A percentile compares a stretch with the other conserved stretches of the same genome.
Evolutionary conservation across 148 eudicot species (phyloP).

Genomic region (Euryodendron excelsum): DNA sequence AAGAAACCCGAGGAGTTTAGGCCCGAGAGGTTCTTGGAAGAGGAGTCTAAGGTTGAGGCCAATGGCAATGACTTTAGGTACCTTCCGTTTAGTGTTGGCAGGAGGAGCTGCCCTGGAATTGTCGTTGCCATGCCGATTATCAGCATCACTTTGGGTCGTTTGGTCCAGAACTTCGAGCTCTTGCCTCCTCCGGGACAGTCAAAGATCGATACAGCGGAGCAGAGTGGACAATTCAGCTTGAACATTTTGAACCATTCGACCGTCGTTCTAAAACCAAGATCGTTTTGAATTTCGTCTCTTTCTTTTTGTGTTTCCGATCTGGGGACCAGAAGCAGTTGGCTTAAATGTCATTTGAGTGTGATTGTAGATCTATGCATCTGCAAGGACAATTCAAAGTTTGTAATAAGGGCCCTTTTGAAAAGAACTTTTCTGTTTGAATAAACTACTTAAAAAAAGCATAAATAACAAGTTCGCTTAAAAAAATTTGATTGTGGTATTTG

Average conservation of each 20-base stretch:
- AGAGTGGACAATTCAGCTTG: constrained; percentile 74
- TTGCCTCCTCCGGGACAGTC: constrained; percentile 76
- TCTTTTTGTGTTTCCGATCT: background rate
- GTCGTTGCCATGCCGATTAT: constrained; percentile 77
- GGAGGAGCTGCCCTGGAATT: constrained; percentile 91
- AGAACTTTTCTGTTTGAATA: too few species aligned
- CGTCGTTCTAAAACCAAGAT: constrained; percentile 61
- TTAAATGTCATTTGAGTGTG: background rate
- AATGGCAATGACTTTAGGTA: constrained; percentile 80
- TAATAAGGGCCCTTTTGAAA: too few species aligned
- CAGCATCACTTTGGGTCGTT: constrained; percentile 69
- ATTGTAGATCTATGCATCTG: background rate
- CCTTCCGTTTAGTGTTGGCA: constrained; percentile 76
- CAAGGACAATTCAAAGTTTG: background rate
- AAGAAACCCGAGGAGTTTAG: constrained; percentile 76
- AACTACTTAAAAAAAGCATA: too few species aligned
- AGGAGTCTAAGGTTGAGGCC: constrained; percentile 76
- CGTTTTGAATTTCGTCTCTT: constrained; percentile 10
- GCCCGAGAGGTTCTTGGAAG: constrained; percentile 87
- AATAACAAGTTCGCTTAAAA: too few species aligned
- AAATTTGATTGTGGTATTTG: too few species aligned
- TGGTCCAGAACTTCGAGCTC: constrained; percentile 80
- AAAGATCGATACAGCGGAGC: constrained; percentile 68
- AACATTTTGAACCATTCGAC: constrained; percentile 68
- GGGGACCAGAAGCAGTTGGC: background rate